Base-by-base conservation (phyloP, 2,329 filamentous ascomycete species). In the Apiospora saccharicola region DNA sequence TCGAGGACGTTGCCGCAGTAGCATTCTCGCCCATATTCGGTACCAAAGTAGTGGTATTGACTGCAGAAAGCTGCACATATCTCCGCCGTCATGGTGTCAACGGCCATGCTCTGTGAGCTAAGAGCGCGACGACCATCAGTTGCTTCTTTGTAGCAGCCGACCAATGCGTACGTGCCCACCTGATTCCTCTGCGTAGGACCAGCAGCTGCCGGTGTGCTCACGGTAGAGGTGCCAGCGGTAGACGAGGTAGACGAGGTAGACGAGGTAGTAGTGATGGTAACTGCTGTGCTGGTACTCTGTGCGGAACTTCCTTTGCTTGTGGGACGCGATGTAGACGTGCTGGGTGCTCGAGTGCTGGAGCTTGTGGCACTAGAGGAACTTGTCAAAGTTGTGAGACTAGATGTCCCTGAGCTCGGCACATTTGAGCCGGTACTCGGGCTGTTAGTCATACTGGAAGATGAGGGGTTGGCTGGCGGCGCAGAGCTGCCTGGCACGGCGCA, bases 21-120 rank as follows among this genome's bases (percentile, higher is more conserved):
- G 83, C 86, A 88, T 77, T 89, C 86, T 41, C 85, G 81, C 13
- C 86, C 85, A 73, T 86, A 89, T 75, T 89, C 86, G 7, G 86
- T 85, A 3, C 84, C 87, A 80, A 84, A 88, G 75, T 85, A 87
- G 67, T 81, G 79, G 76, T 83, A 88, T 1, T 80, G 81, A 2
- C 81, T 82, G 80, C 86, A 88, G 78, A 84, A 86, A 2, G 74
- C 73, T 80, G 83, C 82, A 77, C 86, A 88, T 57, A 79, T 81
- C 71, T 87, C 85, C 13, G 87, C 78, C 1, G 86, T 88, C 86
- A 88, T 88, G 30, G 80, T 79, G 51, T 88, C 84, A 74, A 86
- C 84, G 26, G 83, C 84, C 69, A 83, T 85, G 5, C 79, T 74
- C 4, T 80, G 80, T 30, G 80, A 84, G 22, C 74, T 71, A 8